Evolutionary conservation across 768 basidiomycete genomes (phyloP).

Genomic region (Kondoa malvinella): DNA sequence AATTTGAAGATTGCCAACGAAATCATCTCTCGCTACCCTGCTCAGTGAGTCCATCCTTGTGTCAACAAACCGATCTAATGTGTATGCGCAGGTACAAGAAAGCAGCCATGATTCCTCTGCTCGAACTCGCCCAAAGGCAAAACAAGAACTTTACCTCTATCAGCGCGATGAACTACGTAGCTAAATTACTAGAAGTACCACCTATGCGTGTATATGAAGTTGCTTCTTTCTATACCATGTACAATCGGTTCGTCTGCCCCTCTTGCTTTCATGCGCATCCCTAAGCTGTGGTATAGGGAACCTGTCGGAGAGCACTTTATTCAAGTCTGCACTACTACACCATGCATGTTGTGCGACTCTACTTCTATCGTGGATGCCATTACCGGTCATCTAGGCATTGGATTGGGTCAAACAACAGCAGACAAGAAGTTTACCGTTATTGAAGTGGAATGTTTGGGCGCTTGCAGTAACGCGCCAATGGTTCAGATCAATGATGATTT

Average conservation of each 20-base stretch:
- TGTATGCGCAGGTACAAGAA: slow-evolving; percentile 58
- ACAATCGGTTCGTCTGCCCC: slow-evolving; percentile 57
- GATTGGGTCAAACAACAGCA: slow-evolving; percentile 64
- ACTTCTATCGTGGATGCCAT: slow-evolving; percentile 76
- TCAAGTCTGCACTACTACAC: slow-evolving; percentile 97
- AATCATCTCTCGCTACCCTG: slow-evolving; percentile 82
- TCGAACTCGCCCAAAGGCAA: slow-evolving; percentile 90
- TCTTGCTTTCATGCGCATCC: background rate
- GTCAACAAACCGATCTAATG: background rate
- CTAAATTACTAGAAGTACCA: slow-evolving; percentile 77
- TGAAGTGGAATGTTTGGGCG: slow-evolving; percentile 96
- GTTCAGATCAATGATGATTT: slow-evolving; percentile 89
- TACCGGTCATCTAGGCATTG: slow-evolving; percentile 52
- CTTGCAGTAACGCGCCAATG: slow-evolving; percentile 97
- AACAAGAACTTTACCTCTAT: slow-evolving; percentile 98
- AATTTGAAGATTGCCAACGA: slow-evolving; percentile 72
- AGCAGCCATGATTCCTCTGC: slow-evolving; percentile 87
- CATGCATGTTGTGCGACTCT: slow-evolving; percentile 85
- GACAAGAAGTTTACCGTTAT: slow-evolving; percentile 94
- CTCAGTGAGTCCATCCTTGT: slow-evolving; percentile 37
- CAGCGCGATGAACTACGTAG: slow-evolving; percentile 97
- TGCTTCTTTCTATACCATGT: slow-evolving; percentile 99
- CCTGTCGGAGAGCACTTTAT: slow-evolving; percentile 87
- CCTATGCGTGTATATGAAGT: slow-evolving; percentile 99
- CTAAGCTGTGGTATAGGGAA: slow-evolving; percentile 41